Base-by-base conservation (phyloP, 768 basidiomycete genomes). In the Albatrellus ellisii region DNA sequence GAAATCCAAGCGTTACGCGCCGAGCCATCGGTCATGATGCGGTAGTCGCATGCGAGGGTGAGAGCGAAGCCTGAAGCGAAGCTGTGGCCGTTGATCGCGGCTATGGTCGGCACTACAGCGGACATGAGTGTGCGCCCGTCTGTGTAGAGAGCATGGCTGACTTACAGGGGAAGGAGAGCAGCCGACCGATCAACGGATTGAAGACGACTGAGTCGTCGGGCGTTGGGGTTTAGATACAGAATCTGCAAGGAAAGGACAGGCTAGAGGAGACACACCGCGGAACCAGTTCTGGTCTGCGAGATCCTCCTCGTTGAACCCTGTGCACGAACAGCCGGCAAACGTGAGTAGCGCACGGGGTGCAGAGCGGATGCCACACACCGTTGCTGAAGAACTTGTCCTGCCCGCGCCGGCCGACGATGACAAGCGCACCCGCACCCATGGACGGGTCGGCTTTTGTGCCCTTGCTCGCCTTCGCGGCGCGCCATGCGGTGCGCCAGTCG, bases 371-470 rank as follows among this genome's bases (percentile, higher is more conserved):
- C n/a, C n/a, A 46, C 64, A 21, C 43, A 73, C 85, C 86, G 50
- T 87, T 89, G 60, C 81, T 85, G 59, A 90, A 90, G 67, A 87
- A 90, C 59, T 88, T 90, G 58, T 88, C 75, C 57, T 90, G 86
- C 46, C 69, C 67, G 47, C 66, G 68, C 46, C 73, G 74, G 3
- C 87, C 86, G 6, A 83, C 77, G 41, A 90, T 78, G 46, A 89
- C 77, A 22, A 90, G 59, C 3, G 81, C 77, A 27, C 84, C 86
- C 39, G 67, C 67, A 24, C 75, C 79, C 6, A 64, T 67, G 45
- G 68, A 33, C 32, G 27, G 36, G 6, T 41, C 32, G 0, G 34
- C 12, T 12, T 36, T 36, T 15, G 34, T 4, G 31, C 18, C 31
- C 31, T 32, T 32, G 2, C 6, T 18, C 11, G 31, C 31, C 24